These are phyloP conservation scores for Penicillium coprophilum DNA, from an alignment of 495 filamentous ascomycete genomes.

Conservation along the genomic window DNA sequence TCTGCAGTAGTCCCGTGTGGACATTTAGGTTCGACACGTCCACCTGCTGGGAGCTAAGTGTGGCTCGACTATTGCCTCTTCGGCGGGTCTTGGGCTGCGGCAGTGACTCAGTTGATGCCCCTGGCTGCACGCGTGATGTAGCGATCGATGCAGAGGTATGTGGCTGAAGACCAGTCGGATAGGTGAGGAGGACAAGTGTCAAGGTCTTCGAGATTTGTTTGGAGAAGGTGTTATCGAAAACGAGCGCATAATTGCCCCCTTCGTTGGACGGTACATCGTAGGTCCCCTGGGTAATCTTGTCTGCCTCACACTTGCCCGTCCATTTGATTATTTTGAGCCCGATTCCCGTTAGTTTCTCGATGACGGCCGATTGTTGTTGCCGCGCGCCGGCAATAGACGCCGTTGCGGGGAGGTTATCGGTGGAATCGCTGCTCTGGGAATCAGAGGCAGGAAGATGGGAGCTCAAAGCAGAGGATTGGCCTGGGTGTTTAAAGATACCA, in stretches of 20 bases:
- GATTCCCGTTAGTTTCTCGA: conserved; percentile 79
- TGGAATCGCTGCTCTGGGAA: conserved; percentile 46
- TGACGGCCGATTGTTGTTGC: conserved; percentile 58
- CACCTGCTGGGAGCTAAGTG: conserved; percentile 29
- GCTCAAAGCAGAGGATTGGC: conserved; percentile 55
- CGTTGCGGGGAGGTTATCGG: conserved; percentile 40
- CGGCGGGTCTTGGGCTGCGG: conserved; percentile 31
- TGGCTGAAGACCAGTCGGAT: conserved; percentile 80
- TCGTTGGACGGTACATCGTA: conserved; percentile 71
- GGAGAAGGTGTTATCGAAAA: conserved; percentile 98
- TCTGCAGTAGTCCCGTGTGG: conserved; percentile 79
- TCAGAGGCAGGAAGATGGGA: conserved; percentile 44
- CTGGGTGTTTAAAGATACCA: conserved; percentile 94
- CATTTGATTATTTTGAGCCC: conserved; percentile 85
- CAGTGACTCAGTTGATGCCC: conserved; percentile 36
- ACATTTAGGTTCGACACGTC: conserved; percentile 36
- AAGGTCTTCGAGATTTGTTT: conserved; percentile 93
- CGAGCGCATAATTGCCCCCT: conserved; percentile 91
- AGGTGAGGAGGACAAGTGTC: conserved; percentile 90
- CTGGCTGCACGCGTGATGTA: conserved; percentile 43
- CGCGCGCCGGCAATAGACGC: conserved; percentile 30
- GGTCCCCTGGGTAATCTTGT: conserved; percentile 90
- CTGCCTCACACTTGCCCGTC: conserved; percentile 92
- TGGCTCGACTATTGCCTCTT: conserved; percentile 37
- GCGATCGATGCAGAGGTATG: conserved; percentile 47